Conservation (phyloP, 2,329 filamentous ascomycete genomes). For the Trichoderma lentiforme region DNA sequence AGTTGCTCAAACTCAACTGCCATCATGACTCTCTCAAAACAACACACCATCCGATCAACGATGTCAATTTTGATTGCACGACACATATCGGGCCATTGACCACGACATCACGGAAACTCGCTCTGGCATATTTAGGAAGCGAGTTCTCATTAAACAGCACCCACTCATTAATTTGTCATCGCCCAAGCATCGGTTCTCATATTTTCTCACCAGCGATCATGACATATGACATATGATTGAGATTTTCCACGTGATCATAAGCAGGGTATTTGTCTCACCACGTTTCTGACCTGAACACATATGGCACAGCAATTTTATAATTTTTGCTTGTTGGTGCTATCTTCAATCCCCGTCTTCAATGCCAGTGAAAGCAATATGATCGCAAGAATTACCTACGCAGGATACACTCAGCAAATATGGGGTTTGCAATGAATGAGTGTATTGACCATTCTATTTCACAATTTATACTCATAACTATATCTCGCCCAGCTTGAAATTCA, state of each 20-base stretch:
- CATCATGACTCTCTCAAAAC: not conserved
- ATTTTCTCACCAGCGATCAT: not conserved
- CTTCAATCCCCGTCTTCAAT: not conserved
- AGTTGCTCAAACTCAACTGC: not conserved
- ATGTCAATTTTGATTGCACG: not conserved
- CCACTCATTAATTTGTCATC: not conserved
- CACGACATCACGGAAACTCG: not conserved
- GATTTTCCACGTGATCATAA: not conserved
- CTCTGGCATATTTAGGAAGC: not conserved
- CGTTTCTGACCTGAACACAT: too few species aligned
- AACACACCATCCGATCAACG: not conserved
- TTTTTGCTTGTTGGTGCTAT: not conserved
- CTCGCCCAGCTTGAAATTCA: not conserved
- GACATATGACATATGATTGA: not conserved
- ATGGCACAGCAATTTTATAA: not conserved
- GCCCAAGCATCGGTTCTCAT: not conserved
- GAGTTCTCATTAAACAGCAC: not conserved
- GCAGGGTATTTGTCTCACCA: not conserved
- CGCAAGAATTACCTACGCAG: not conserved
- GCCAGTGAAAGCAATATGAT: not conserved
- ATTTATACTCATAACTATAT: not conserved
- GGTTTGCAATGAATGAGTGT: not conserved
- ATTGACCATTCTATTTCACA: not conserved
- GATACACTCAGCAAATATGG: not conserved
- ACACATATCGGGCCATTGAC: not conserved